Evolutionary conservation across 192 early-diverging fungal genomes (phyloP).

Genomic region (Podila minutissima): DNA sequence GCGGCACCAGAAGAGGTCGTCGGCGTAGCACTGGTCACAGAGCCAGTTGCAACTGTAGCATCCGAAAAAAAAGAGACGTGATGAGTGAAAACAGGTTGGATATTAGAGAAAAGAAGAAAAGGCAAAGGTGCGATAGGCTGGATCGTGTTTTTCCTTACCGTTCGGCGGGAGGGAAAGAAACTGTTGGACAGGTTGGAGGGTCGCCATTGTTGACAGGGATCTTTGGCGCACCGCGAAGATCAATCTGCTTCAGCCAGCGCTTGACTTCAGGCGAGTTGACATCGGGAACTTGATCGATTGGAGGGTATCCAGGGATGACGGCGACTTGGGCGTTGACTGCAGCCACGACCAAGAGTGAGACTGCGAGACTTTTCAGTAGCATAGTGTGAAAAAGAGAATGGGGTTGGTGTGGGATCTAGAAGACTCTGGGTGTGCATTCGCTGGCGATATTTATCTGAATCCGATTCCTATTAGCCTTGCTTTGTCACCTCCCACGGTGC

Average conservation of each 20-base stretch:
- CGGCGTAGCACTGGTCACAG: constrained; percentile 1
- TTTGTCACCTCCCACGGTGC: no score
- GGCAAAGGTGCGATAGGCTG: neutral
- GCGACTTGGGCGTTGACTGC: neutral
- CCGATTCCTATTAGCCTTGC: no score
- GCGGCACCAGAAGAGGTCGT: constrained; percentile 32
- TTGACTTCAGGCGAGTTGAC: neutral
- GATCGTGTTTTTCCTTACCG: neutral
- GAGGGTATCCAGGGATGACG: neutral
- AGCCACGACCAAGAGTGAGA: neutral
- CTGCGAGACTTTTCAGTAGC: neutral
- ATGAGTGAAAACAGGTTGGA: neutral
- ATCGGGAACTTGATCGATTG: neutral
- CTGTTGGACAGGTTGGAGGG: constrained; percentile 15
- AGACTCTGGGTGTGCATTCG: neutral
- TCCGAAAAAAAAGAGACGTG: no score
- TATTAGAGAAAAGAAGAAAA: neutral
- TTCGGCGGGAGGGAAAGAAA: neutral
- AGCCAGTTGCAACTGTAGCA: constrained; percentile 20
- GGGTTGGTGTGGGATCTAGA: neutral
- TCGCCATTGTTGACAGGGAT: constrained; percentile 14
- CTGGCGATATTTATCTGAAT: no score
- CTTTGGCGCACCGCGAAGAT: neutral
- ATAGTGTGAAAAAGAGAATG: neutral
- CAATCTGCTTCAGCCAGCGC: neutral